Percentiles rank a stretch among this genome's conserved stretches.
These are phyloP conservation scores for Rusavskia elegans DNA, from an alignment of 495 filamentous ascomycete species.

Conservation along the genomic window DNA sequence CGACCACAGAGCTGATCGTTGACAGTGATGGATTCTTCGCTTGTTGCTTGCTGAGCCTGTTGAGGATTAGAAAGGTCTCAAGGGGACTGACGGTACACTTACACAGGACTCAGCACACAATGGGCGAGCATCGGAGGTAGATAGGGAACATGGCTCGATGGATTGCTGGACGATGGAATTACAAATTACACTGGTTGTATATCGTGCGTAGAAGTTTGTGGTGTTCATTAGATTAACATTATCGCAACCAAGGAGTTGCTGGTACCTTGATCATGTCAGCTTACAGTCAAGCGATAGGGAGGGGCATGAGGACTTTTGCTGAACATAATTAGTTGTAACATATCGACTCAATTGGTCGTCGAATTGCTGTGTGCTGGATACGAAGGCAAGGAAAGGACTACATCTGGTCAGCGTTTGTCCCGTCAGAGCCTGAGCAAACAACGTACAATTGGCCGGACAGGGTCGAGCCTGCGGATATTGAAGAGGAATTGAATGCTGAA, in stretches of 20 bases:
- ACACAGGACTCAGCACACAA: slow-evolving; percentile 88
- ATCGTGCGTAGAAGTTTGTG: slow-evolving; percentile 80
- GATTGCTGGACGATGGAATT: slow-evolving; percentile 93
- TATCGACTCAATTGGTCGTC: slow-evolving; percentile 61
- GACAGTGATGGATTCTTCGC: slow-evolving; percentile 69
- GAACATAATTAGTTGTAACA: slow-evolving; percentile 56
- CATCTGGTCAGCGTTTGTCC: slow-evolving; percentile 14
- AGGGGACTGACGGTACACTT: slow-evolving; percentile 18
- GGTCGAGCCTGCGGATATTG: slow-evolving; percentile 54
- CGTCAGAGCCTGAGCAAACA: background rate
- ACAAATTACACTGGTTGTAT: slow-evolving; percentile 84
- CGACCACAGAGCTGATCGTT: slow-evolving; percentile 57
- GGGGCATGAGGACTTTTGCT: slow-evolving; percentile 45
- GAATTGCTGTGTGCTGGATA: slow-evolving; percentile 61
- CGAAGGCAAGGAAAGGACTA: slow-evolving; percentile 77
- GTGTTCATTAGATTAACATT: slow-evolving; percentile 65
- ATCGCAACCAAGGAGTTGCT: slow-evolving; percentile 63
- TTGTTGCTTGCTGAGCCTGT: slow-evolving; percentile 69
- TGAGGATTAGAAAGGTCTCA: slow-evolving; percentile 13
- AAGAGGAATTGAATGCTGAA: slow-evolving; percentile 67
- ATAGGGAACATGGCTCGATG: slow-evolving; percentile 49
- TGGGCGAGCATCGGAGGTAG: slow-evolving; percentile 45
- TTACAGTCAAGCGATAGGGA: background rate
- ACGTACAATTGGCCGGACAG: slow-evolving; percentile 63
- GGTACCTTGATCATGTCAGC: slow-evolving; percentile 38